phyloP scores from a whole-genome alignment of 2,329 filamentous ascomycete genomes.

The Tolypocladium paradoxum region DNA sequence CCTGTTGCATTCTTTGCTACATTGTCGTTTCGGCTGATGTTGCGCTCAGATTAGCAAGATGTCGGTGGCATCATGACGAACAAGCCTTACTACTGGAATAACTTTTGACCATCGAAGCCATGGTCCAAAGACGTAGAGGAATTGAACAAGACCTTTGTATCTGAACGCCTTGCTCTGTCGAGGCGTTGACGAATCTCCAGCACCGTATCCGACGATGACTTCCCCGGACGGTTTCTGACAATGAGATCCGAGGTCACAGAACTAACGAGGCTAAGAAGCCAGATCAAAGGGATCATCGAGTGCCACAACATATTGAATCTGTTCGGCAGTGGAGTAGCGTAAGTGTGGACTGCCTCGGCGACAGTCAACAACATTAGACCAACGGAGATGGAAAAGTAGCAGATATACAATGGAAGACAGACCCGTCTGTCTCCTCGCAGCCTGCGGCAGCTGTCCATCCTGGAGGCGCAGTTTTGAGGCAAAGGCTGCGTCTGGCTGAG shows the following conservation, averaged over 20 bases:
- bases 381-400: neutral
- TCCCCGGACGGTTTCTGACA: constrained; percentile 5
- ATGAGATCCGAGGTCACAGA: neutral
- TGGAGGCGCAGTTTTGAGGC: neutral
- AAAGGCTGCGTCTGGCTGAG: neutral
- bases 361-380: neutral
- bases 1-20: neutral
- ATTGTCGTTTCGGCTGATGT: neutral
- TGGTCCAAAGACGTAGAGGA: constrained; percentile 5
- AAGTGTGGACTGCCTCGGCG: neutral
- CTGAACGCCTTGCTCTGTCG: neutral
- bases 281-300: neutral
- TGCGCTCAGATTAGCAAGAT: neutral
- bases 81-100: constrained; percentile 6
- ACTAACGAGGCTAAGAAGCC: neutral
- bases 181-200: constrained; percentile 6
- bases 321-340: no score
- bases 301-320: neutral
- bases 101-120: constrained; percentile 1
- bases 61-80: neutral
- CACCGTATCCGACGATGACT: constrained; percentile 3
- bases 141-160: constrained; percentile 5
- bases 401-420: no score
- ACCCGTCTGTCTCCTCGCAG: no score
- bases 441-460: no score